phyloP scores from a whole-genome alignment of 345 rosid genomes.

The Murraya paniculata region DNA sequence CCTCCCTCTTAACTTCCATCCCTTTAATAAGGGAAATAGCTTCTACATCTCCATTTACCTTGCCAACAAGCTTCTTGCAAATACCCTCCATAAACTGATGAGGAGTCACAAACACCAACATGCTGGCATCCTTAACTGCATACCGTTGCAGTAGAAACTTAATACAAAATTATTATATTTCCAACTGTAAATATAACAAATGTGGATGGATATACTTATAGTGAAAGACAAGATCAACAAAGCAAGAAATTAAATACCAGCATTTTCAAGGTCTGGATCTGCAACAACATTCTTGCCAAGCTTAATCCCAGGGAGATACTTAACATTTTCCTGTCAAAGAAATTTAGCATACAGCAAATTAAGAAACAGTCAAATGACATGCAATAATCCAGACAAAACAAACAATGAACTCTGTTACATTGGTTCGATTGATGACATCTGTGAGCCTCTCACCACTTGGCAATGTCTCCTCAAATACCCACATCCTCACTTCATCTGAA shows the following conservation, averaged over 20 bases:
- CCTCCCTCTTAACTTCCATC: constrained; percentile 94
- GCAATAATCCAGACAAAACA: background rate
- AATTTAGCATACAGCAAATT: background rate
- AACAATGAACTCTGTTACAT: constrained; percentile 36
- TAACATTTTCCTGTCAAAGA: constrained; percentile 68
- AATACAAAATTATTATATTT: background rate
- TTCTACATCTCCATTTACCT: constrained; percentile 53
- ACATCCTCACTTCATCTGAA: constrained; percentile 98
- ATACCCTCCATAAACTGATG: constrained; percentile 91
- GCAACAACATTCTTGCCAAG: constrained; percentile 84
- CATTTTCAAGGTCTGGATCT: constrained; percentile 81
- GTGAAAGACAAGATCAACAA: background rate
- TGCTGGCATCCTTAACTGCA: constrained; percentile 78
- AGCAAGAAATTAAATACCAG: constrained; percentile 49
- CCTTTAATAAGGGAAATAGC: constrained; percentile 96
- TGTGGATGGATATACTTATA: background rate
- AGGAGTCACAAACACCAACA: constrained; percentile 94
- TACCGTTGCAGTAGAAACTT: background rate
- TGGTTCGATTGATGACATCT: constrained; percentile 76
- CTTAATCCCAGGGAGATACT: constrained; percentile 89
- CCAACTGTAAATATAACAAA: background rate
- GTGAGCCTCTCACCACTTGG: constrained; percentile 91
- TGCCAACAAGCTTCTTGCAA: constrained; percentile 77
- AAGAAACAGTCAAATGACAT: constrained; percentile 2
- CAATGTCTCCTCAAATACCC: constrained; percentile 91